Base-by-base conservation (phyloP, 768 basidiomycete genomes). In the Naganishia randhawae region DNA sequence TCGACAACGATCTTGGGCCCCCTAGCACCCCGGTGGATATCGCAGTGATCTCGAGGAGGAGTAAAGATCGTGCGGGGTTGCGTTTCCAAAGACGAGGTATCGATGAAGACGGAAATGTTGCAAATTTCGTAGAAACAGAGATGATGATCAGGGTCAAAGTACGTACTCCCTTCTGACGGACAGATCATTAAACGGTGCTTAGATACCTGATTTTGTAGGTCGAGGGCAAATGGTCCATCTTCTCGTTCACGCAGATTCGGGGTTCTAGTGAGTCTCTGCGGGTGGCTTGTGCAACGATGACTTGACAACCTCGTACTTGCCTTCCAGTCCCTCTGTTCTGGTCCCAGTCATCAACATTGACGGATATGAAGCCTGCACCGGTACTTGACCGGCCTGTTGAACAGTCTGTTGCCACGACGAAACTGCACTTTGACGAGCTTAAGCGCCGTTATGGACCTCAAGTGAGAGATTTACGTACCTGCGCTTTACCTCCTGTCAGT, bases 71-170 rank as follows among this genome's bases (percentile, higher is more conserved):
- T 51, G 92, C 94, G 6, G 96, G 96, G 0, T 82, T 98, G 72
- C 84, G 96, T 50, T 99, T 95, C 80, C 96, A 98, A 79, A 85
- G 96, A 50, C 84, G 96, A 73, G 96, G 96, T 1, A 86, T 97
- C 63, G 94, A 98, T 74, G 91, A 94, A 71, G 88, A 90, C 68
- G 91, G 92, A 6, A 85, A 91, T 76, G 94, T 93, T 3, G 94
- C 92, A 0, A 98, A 98, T 80, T 93, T 97, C 75, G 92, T 97
- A 1, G 92, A 97, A 80, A 92, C 92, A 0, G 94, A 97, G 81
- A 89, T 90, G 2, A 87, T 95, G 63, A 86, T 91, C 83, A 84
- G 87, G 50, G 85, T 94, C 13, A 85, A 89, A 83, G 92, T 91
- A 68, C 42, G 84, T 78, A 17, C 14, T 32, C 42, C n/a, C 27